phyloP scores from a whole-genome alignment of 129 eudicot genomes.

The Mikania micrantha region DNA sequence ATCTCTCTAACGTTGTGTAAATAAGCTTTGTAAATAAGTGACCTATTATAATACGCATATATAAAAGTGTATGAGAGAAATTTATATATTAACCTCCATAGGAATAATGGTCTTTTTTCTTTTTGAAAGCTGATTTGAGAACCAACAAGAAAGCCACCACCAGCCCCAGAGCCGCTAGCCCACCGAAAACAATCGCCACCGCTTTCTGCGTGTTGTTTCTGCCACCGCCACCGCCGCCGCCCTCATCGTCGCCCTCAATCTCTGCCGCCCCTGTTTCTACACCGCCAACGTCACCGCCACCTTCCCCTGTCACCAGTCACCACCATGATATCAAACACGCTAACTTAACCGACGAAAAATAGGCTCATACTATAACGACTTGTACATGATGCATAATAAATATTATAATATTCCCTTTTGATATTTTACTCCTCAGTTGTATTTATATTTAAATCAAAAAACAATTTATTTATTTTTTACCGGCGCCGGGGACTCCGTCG shows the following conservation, averaged over 20 bases:
- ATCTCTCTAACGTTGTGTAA: too few relatives aligned
- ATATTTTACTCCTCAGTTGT: conserved; percentile 17
- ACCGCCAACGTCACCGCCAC: not conserved
- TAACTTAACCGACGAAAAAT: not conserved
- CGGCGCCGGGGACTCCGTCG: conserved; percentile 53
- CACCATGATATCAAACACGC: conserved; percentile 14
- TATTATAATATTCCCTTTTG: not conserved
- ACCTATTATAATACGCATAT: too few relatives aligned
- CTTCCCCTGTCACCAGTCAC: not conserved
- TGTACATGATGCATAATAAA: not conserved
- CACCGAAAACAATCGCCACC: conserved; percentile 87
- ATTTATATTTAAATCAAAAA: too few relatives aligned
- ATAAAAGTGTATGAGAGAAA: too few relatives aligned
- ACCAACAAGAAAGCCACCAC: conserved; percentile 54
- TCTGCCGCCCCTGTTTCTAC: conserved; percentile 28
- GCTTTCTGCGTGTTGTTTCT: conserved; percentile 53
- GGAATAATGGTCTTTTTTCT: conserved; percentile 42
- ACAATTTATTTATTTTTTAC: too few relatives aligned
- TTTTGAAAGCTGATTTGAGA: conserved; percentile 61
- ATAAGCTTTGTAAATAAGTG: too few relatives aligned
- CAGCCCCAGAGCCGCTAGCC: conserved; percentile 56
- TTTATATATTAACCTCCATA: conserved; percentile 39
- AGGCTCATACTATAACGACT: not conserved
- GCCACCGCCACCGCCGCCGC: conserved; percentile 36
- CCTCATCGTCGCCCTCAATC: conserved; percentile 15